phyloP scores from a whole-genome alignment of 495 filamentous ascomycete genomes.

The Xeromyces bisporus region DNA sequence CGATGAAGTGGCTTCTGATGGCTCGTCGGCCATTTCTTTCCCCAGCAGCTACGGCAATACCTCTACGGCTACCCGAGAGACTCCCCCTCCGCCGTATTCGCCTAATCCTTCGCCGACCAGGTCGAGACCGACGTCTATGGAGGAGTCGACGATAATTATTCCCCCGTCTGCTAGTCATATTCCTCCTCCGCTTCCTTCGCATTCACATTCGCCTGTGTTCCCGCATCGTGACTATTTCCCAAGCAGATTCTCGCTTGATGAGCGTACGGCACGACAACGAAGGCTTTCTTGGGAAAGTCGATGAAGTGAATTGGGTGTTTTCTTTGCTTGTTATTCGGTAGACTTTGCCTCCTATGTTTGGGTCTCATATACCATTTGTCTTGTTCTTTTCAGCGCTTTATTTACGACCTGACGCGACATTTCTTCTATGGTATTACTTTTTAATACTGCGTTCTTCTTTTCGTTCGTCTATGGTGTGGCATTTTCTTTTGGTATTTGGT shows the following conservation, averaged over 20 bases:
- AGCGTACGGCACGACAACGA: conserved; percentile 11
- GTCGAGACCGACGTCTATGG: conserved; percentile 21
- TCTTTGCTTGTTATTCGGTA: too few relatives aligned
- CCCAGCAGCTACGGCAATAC: conserved; percentile 33
- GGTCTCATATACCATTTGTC: too few relatives aligned
- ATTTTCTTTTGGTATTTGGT: too few relatives aligned
- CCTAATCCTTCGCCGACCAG: conserved; percentile 15
- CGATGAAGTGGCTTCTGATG: conserved; percentile 21
- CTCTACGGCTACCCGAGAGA: conserved; percentile 30
- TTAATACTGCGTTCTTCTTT: too few relatives aligned
- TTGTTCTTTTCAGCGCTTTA: too few relatives aligned
- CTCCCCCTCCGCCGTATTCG: conserved; percentile 30
- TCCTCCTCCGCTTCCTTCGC: conserved; percentile 11
- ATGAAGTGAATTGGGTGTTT: too few relatives aligned
- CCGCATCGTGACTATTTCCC: not conserved
- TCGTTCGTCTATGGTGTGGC: too few relatives aligned
- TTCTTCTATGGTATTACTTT: too few relatives aligned
- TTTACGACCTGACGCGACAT: too few relatives aligned
- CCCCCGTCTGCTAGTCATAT: conserved; percentile 15
- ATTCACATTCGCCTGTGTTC: conserved; percentile 9
- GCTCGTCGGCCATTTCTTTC: conserved; percentile 27
- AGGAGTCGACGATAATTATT: conserved; percentile 12
- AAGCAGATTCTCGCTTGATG: conserved; percentile 3
- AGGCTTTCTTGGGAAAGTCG: conserved; percentile 21
- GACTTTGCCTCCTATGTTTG: too few relatives aligned